Conservation (phyloP, 768 basidiomycete species). For the Heimioporus sp. region DNA sequence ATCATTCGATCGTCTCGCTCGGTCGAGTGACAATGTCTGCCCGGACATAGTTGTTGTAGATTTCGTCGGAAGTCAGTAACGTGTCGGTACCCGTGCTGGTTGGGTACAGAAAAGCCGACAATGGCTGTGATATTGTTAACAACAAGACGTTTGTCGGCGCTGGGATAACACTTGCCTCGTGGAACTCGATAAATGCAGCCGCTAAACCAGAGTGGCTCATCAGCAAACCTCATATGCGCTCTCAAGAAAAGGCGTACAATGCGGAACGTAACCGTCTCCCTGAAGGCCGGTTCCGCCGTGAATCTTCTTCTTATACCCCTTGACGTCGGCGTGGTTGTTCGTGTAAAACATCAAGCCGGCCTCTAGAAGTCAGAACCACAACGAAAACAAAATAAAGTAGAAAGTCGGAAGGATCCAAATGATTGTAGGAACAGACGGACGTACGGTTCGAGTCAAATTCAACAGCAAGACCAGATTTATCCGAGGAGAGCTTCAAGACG, state of each 20-base stretch:
- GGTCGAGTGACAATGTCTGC: slow-evolving; percentile 43
- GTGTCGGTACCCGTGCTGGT: slow-evolving; percentile 57
- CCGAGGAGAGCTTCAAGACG: slow-evolving; percentile 52
- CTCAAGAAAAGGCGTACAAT: slow-evolving; percentile 35
- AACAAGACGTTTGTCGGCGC: too few species aligned
- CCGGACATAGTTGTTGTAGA: slow-evolving; percentile 72
- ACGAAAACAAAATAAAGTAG: too few species aligned
- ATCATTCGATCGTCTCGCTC: slow-evolving; percentile 12
- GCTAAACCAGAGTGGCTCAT: slow-evolving; percentile 32
- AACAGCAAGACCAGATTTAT: slow-evolving; percentile 57
- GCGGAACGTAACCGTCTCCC: slow-evolving; percentile 58
- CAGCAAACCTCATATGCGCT: neutral
- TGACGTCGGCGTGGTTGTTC: slow-evolving; percentile 48
- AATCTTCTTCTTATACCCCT: slow-evolving; percentile 62
- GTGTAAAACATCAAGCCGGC: slow-evolving; percentile 76
- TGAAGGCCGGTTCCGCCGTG: slow-evolving; percentile 68
- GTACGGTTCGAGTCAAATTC: slow-evolving; percentile 69
- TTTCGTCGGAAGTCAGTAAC: slow-evolving; percentile 63
- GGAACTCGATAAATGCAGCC: slow-evolving; percentile 68
- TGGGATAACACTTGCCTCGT: slow-evolving; percentile 41
- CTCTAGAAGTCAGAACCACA: slow-evolving; percentile 39
- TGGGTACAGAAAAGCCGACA: slow-evolving; percentile 65
- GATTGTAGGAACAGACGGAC: slow-evolving; percentile 16
- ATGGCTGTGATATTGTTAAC: slow-evolving; percentile 33
- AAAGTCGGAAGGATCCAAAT: too few species aligned